Conservation (phyloP, 2,329 filamentous ascomycete species). For the Xylaria multiplex region DNA sequence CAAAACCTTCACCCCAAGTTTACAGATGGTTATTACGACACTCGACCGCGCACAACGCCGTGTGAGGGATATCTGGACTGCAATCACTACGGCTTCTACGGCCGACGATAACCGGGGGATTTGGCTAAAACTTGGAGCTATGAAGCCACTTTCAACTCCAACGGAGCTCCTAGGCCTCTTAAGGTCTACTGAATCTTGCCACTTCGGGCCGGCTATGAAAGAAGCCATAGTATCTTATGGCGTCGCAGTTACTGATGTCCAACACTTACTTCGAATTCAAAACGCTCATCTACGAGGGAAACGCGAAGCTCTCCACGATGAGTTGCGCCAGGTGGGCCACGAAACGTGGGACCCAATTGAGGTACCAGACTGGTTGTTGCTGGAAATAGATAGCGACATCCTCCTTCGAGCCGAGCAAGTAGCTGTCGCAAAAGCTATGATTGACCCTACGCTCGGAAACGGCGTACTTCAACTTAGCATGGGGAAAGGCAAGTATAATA, state of each 20-base stretch:
- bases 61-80: background rate
- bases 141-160: slow-evolving; percentile 59
- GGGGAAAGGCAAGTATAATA: slow-evolving; percentile 58
- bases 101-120: slow-evolving; percentile 36
- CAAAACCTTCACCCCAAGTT: background rate
- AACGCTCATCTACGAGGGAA: slow-evolving; percentile 45
- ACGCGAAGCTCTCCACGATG: slow-evolving; percentile 51
- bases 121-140: slow-evolving; percentile 55
- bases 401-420: slow-evolving; percentile 71
- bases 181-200: slow-evolving; percentile 45
- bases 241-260: slow-evolving; percentile 55
- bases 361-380: slow-evolving; percentile 70
- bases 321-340: slow-evolving; percentile 62
- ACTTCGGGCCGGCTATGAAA: slow-evolving; percentile 52
- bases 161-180: slow-evolving; percentile 59
- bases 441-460: slow-evolving; percentile 64
- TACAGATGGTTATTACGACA: background rate
- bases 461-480: slow-evolving; percentile 75
- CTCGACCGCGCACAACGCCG: background rate
- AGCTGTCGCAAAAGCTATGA: slow-evolving; percentile 69
- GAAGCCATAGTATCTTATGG: slow-evolving; percentile 57
- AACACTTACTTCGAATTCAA: slow-evolving; percentile 57
- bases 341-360: slow-evolving; percentile 64
- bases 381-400: slow-evolving; percentile 74
- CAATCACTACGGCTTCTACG: slow-evolving; percentile 31